phyloP scores from a whole-genome alignment of 2,329 filamentous ascomycete genomes.

The Berkeleyomyces rouxiae region DNA sequence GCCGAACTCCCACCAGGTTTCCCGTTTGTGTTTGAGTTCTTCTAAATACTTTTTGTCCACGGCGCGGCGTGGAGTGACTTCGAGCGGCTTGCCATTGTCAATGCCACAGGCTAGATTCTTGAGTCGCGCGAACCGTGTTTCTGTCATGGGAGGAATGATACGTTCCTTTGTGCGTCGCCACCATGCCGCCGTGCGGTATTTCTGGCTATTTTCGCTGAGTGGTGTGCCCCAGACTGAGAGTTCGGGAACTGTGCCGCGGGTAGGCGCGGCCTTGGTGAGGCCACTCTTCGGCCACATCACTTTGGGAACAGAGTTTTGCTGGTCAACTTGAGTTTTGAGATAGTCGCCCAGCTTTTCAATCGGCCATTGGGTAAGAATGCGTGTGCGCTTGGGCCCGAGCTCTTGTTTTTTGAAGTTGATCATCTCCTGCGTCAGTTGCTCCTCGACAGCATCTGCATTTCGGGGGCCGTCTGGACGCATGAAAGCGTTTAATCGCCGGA shows the following conservation, averaged over 20 bases:
- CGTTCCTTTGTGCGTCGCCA: slow-evolving; percentile 31
- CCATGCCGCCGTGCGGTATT: slow-evolving; percentile 19
- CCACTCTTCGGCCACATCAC: slow-evolving; percentile 20
- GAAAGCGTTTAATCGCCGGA: slow-evolving; percentile 29
- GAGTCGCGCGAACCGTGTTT: slow-evolving; percentile 3
- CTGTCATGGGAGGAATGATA: slow-evolving; percentile 26
- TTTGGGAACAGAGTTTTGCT: slow-evolving; percentile 18
- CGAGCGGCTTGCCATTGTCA: slow-evolving; percentile 9
- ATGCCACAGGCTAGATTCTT: slow-evolving; percentile 6
- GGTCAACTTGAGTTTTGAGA: slow-evolving; percentile 25
- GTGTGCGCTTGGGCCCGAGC: slow-evolving; percentile 8
- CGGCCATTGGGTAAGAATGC: slow-evolving; percentile 34
- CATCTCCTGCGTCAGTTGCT: slow-evolving; percentile 15
- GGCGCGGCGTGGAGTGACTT: slow-evolving; percentile 3
- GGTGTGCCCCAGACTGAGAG: slow-evolving; percentile 35
- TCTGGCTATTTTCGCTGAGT: slow-evolving; percentile 7
- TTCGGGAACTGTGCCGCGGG: slow-evolving; percentile 22
- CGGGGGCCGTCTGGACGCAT: slow-evolving; percentile 22
- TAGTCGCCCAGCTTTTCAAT: slow-evolving; percentile 27
- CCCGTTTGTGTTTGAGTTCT: neutral
- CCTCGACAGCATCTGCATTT: slow-evolving; percentile 27
- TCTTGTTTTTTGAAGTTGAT: neutral
- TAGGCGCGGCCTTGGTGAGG: neutral
- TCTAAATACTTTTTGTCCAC: neutral
- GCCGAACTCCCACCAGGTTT: slow-evolving; percentile 5